phyloP scores from a whole-genome alignment of 257 asterid genomes.

The Capsicum pubescens region DNA sequence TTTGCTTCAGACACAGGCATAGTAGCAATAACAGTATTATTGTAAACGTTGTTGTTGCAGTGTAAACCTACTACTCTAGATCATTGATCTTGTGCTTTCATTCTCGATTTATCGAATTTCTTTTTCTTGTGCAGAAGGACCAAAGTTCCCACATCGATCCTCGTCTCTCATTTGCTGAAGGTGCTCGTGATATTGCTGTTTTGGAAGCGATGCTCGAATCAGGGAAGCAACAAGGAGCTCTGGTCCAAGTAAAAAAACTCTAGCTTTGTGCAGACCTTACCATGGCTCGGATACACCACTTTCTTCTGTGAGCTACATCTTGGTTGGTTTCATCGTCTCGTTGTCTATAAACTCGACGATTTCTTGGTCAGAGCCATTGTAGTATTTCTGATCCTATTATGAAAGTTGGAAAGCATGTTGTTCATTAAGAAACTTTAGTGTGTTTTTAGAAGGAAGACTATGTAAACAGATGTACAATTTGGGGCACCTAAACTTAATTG shows the following conservation, averaged over 20 bases:
- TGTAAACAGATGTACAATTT: background rate
- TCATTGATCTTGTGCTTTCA: background rate
- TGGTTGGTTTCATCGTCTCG: background rate
- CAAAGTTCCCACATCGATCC: conserved; percentile 56
- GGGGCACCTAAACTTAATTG: background rate
- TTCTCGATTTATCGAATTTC: background rate
- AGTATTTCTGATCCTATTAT: background rate
- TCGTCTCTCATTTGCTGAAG: conserved; percentile 74
- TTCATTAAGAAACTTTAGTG: background rate
- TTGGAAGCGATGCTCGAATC: conserved; percentile 95
- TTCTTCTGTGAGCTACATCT: background rate
- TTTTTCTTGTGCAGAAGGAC: conserved; percentile 54
- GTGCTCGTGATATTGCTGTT: conserved; percentile 86
- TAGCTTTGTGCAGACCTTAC: conserved; percentile 34
- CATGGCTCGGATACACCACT: background rate
- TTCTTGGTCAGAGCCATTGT: background rate
- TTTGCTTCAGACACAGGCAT: background rate
- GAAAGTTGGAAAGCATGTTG: background rate
- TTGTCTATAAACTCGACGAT: background rate
- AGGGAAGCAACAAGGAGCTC: conserved; percentile 65
- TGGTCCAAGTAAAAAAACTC: conserved; percentile 64
- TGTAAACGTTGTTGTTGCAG: background rate
- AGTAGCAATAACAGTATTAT: background rate
- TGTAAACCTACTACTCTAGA: background rate
- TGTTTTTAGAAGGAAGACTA: background rate